A percentile compares a stretch with the other conserved stretches of the same genome.
Evolutionary conservation across 1,139 yeast species (phyloP).

Genomic region (Kodamaea fungicola): DNA sequence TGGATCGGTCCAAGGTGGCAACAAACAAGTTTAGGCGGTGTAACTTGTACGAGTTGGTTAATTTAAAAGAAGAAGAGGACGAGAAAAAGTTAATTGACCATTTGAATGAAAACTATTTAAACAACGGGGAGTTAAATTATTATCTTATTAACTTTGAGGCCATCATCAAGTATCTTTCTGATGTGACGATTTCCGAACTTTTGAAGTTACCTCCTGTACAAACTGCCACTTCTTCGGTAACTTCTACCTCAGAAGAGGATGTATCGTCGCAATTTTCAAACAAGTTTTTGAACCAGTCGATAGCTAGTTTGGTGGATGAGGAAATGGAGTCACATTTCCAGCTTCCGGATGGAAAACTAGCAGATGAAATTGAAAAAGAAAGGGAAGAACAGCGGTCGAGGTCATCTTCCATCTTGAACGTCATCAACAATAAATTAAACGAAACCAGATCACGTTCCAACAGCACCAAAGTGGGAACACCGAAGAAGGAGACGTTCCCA

Average conservation of each 20-base stretch:
- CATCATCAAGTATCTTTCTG: constrained; percentile 35
- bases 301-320: constrained; percentile 29
- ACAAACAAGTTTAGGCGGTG: constrained; percentile 12
- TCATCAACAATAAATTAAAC: constrained; percentile 28
- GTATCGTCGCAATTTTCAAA: constrained; percentile 6
- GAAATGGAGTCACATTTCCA: constrained; percentile 29
- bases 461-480: constrained; percentile 22
- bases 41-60: constrained; percentile 31
- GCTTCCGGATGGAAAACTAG: constrained; percentile 27
- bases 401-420: constrained; percentile 38
- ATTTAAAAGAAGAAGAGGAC: constrained; percentile 22
- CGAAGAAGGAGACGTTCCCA: constrained; percentile 27
- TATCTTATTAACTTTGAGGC: constrained; percentile 47
- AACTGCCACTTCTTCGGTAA: constrained; percentile 5
- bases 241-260: constrained; percentile 7
- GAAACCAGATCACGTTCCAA: constrained; percentile 37
- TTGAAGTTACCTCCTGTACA: constrained; percentile 1
- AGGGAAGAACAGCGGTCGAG: constrained; percentile 24
- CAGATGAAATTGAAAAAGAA: constrained; percentile 15
- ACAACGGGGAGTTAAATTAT: constrained; percentile 38
- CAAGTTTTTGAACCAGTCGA: constrained; percentile 10
- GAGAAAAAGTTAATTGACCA: constrained; percentile 30
- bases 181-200: constrained; percentile 34
- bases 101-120: constrained; percentile 27
- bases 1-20: constrained; percentile 15